Conservation (phyloP, 331 rosid genomes). For the Pyrus hybrid region DNA sequence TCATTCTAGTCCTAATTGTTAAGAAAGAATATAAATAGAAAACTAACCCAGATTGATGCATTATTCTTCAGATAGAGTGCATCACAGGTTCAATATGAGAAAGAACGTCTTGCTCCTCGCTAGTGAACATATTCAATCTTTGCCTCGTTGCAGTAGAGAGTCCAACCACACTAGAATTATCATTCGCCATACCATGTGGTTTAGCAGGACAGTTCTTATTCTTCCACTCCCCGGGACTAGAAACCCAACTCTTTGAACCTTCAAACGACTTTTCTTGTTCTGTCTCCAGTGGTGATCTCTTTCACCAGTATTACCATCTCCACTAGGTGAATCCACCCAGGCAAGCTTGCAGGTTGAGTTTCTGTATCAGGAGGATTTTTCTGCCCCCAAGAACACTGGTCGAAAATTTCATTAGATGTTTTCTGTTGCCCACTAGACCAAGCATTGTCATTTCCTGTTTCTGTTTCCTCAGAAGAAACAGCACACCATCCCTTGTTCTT, state of each 20-base stretch:
- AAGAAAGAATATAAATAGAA: background rate
- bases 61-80: slow-evolving; percentile 55
- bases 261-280: slow-evolving; percentile 47
- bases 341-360: slow-evolving; percentile 14
- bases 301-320: slow-evolving; percentile 31
- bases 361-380: background rate
- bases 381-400: background rate
- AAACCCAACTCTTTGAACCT: slow-evolving; percentile 61
- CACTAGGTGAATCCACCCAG: slow-evolving; percentile 50
- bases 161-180: slow-evolving; percentile 16
- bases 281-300: slow-evolving; percentile 44
- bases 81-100: slow-evolving; percentile 51
- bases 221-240: slow-evolving; percentile 60
- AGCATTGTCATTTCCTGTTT: too few relatives aligned
- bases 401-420: background rate
- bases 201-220: slow-evolving; percentile 41
- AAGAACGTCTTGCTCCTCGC: slow-evolving; percentile 71
- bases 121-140: slow-evolving; percentile 54
- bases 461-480: too few relatives aligned
- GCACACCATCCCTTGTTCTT: too few relatives aligned
- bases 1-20: background rate
- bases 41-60: slow-evolving; percentile 83
- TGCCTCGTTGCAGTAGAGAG: slow-evolving; percentile 50
- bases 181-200: slow-evolving; percentile 20
- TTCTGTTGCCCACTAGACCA: background rate